Base-by-base conservation (phyloP, 2,329 filamentous ascomycete genomes). In the Catunica adiposa region DNA sequence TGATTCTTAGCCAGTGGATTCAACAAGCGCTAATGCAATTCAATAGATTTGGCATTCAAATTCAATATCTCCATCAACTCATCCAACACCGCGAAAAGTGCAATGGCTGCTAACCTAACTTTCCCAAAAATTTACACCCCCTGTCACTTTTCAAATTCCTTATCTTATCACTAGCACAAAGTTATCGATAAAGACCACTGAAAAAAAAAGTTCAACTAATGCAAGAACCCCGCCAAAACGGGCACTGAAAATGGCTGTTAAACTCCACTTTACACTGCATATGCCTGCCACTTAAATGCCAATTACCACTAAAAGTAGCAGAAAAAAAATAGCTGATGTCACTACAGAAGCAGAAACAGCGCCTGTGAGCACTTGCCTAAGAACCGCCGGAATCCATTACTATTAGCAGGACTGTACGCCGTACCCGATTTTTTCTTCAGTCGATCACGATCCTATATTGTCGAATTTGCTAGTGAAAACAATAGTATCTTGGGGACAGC, bases 131-230 rank as follows among this genome's bases (percentile, higher is more conserved):
- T 46, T 48, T 40, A 37, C 22, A 55, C n/a, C 17, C 25, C 46
- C 53, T 55, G 20, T 50, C 14, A 38, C 42, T 50, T 17, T 20
- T 15, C 20, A 22, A 22, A 38, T 38, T 22, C 22, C 50, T 52
- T 38, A 52, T 52, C 50, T 52, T 52, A 52, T 52, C 5, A 26
- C 22, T 11, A 11, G 11, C 11, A 34, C 53, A 44, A 56, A 52
- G 56, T 59, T 60, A 60, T 60, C 59, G 54, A 55, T 53, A 29
- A 44, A 17, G 5, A 44, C 59, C 42, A 57, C 63, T 34, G 29
- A 63, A 65, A 62, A 62, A 60, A 64, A 65, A 65, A 64, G 62
- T 62, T 51, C 25, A 14, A 44, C 44, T 40, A 54, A 56, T 50
- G 7, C 52, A n/a, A 42, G n/a, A 52, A 54, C 57, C 53, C 50